These are phyloP conservation scores for Boletus eberwhitei DNA, from an alignment of 768 basidiomycete genomes.

Conservation along the genomic window DNA sequence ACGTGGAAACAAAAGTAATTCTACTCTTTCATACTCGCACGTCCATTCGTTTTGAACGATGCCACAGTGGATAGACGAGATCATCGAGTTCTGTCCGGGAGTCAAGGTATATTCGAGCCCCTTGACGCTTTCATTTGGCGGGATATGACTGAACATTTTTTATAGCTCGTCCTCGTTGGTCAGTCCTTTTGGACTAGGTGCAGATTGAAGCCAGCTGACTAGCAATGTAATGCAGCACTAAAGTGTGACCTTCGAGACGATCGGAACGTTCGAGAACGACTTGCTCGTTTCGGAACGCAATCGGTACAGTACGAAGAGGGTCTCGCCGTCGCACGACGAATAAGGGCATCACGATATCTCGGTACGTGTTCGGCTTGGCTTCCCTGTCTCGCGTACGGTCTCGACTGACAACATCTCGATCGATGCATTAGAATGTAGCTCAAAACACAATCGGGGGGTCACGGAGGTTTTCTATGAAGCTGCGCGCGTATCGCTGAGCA, in stretches of 20 bases:
- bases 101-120: conserved; percentile 63
- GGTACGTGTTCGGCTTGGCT: conserved; percentile 44
- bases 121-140: not conserved
- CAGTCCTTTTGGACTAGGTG: conserved; percentile 30
- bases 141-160: conserved; percentile 3
- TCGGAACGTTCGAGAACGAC: conserved; percentile 60
- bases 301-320: conserved; percentile 93
- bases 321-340: conserved; percentile 79
- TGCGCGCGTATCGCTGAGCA: conserved; percentile 77
- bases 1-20: conserved; percentile 85
- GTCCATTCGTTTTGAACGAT: not conserved
- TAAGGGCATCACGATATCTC: conserved; percentile 90
- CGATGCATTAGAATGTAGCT: conserved; percentile 76
- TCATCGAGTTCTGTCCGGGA: conserved; percentile 89
- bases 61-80: conserved; percentile 86
- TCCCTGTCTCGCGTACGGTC: not conserved
- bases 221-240: conserved; percentile 51
- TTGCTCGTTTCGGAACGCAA: conserved; percentile 65
- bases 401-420: not conserved
- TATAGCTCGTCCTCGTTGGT: conserved; percentile 86
- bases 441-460: conserved; percentile 95
- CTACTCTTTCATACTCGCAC: not conserved
- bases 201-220: conserved; percentile 10
- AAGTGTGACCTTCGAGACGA: conserved; percentile 97
- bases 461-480: conserved; percentile 92